These are phyloP conservation scores for Huntiella savannae DNA, from an alignment of 2,329 filamentous ascomycete genomes.

Conservation along the genomic window DNA sequence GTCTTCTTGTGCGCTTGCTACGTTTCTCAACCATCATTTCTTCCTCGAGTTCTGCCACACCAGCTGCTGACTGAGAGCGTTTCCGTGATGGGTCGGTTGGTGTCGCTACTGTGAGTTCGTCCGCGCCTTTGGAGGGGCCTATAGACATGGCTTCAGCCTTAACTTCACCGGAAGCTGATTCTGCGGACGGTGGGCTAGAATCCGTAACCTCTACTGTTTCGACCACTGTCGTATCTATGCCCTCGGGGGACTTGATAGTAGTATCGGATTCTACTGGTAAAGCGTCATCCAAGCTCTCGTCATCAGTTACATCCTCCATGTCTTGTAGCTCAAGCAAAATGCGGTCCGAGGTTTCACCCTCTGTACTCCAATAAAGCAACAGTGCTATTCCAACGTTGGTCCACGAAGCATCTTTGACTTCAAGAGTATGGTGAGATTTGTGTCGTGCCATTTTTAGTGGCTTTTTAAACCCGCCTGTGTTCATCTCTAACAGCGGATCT, in stretches of 20 bases:
- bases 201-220: neutral
- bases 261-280: neutral
- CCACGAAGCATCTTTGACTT: constrained; percentile 17
- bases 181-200: neutral
- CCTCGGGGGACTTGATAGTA: neutral
- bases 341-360: constrained; percentile 6
- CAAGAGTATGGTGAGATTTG: constrained; percentile 1
- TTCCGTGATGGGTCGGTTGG: constrained; percentile 23
- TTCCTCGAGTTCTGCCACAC: constrained; percentile 38
- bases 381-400: constrained; percentile 19
- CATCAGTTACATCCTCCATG: constrained; percentile 5
- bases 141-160: neutral
- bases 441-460: neutral
- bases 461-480: neutral
- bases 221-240: neutral
- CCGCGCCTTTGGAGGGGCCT: too few species aligned
- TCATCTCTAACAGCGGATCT: constrained; percentile 26
- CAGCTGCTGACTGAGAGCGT: constrained; percentile 42
- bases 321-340: constrained; percentile 5
- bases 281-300: neutral
- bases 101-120: neutral
- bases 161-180: neutral
- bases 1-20: constrained; percentile 44
- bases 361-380: constrained; percentile 15
- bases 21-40: constrained; percentile 39